Evolutionary conservation across 2,329 filamentous ascomycete species (phyloP).

Genomic region (Cercospora janseana): DNA sequence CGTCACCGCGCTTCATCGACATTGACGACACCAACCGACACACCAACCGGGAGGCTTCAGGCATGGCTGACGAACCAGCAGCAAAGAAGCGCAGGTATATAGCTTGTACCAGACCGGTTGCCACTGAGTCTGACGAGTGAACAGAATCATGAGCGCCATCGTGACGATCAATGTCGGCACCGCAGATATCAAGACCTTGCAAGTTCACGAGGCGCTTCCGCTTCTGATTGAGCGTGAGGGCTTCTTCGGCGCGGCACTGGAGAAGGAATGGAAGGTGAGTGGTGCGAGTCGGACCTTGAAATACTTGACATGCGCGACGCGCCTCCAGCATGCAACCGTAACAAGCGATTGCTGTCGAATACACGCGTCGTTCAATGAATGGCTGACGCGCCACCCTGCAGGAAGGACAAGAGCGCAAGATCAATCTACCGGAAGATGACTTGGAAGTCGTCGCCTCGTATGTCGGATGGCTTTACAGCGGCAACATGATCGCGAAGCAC

Average conservation of each 20-base stretch:
- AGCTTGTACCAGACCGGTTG: neutral
- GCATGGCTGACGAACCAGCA: neutral
- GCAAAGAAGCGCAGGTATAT: neutral
- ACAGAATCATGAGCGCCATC: neutral
- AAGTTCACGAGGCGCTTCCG: neutral
- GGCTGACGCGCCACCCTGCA: too few species aligned
- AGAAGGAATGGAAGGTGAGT: constrained; percentile 10
- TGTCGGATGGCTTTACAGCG: constrained; percentile 17
- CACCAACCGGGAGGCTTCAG: too few species aligned
- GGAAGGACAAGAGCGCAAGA: constrained; percentile 7
- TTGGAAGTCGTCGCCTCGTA: neutral
- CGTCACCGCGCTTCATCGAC: too few species aligned
- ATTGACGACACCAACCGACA: too few species aligned
- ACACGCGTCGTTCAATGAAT: too few species aligned
- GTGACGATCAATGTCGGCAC: neutral
- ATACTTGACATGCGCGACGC: too few species aligned
- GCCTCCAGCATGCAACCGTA: too few species aligned
- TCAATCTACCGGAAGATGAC: neutral
- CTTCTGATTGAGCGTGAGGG: neutral
- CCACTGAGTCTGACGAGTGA: neutral
- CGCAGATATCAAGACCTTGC: neutral
- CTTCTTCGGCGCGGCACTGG: constrained; percentile 7
- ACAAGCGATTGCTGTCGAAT: too few species aligned
- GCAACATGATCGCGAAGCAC: neutral
- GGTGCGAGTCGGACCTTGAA: too few species aligned